Evolutionary conservation across 108 stramenopile species (phyloP).

Genomic region (Cyclotella cryptica): DNA sequence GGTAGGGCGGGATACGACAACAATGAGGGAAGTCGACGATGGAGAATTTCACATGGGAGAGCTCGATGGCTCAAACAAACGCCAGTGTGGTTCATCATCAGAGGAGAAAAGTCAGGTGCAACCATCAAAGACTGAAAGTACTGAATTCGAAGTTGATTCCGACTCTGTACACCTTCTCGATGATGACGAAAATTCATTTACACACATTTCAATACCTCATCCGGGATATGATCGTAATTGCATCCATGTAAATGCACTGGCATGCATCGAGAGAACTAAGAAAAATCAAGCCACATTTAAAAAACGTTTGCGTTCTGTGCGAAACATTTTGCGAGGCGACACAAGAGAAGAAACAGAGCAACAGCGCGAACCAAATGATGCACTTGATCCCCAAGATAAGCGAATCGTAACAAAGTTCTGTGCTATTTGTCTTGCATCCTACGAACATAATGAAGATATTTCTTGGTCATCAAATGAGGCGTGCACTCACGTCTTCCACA

Average conservation of each 20-base stretch:
- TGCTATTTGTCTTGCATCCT: constrained; percentile 46
- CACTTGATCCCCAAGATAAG: not conserved
- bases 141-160: not conserved
- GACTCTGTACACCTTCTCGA: not conserved
- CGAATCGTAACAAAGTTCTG: constrained; percentile 34
- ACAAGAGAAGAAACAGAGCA: not conserved
- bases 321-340: not conserved
- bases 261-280: constrained; percentile 7
- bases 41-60: no score
- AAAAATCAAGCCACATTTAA: not conserved
- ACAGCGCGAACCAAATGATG: not conserved
- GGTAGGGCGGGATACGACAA: not conserved
- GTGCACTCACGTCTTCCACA: constrained; percentile 55
- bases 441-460: constrained; percentile 30
- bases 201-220: constrained; percentile 21
- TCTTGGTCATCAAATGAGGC: constrained; percentile 32
- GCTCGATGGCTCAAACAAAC: no score
- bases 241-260: not conserved
- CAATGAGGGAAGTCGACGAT: not conserved
- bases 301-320: not conserved
- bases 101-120: not conserved
- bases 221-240: constrained; percentile 32
- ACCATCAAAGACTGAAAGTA: not conserved
- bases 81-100: not conserved
- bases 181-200: constrained; percentile 14